Conservation (phyloP, 768 basidiomycete species). For the Sistotremastrum suecicum region DNA sequence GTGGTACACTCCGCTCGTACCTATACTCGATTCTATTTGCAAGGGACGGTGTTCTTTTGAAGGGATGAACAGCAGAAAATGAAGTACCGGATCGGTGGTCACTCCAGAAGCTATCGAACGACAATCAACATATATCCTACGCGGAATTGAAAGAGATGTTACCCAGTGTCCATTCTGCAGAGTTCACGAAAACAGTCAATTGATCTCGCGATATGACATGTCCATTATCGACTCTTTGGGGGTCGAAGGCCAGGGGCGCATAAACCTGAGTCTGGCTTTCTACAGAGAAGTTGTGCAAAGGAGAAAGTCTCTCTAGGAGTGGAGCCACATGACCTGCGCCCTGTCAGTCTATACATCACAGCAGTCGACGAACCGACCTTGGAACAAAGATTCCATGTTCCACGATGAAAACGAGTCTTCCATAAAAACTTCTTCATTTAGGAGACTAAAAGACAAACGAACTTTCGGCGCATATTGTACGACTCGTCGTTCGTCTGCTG, state of each 20-base stretch:
- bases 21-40: slow-evolving; percentile 40
- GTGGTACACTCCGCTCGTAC: slow-evolving; percentile 17
- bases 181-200: slow-evolving; percentile 87
- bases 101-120: slow-evolving; percentile 63
- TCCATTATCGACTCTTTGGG: slow-evolving; percentile 22
- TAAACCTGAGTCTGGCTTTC: slow-evolving; percentile 93
- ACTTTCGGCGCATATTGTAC: slow-evolving; percentile 72
- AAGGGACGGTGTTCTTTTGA: slow-evolving; percentile 56
- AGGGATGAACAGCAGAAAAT: slow-evolving; percentile 85
- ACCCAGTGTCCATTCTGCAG: slow-evolving; percentile 94
- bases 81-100: slow-evolving; percentile 86
- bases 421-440: slow-evolving; percentile 62
- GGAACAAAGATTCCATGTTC: slow-evolving; percentile 55
- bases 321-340: slow-evolving; percentile 55
- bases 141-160: neutral
- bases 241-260: slow-evolving; percentile 76
- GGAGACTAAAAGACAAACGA: slow-evolving; percentile 79
- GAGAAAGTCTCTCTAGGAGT: slow-evolving; percentile 39
- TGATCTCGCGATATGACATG: slow-evolving; percentile 67
- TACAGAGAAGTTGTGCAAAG: slow-evolving; percentile 80
- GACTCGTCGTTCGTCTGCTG: slow-evolving; percentile 33
- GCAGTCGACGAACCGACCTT: slow-evolving; percentile 30
- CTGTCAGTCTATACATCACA: neutral
- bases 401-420: slow-evolving; percentile 49
- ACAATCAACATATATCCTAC: slow-evolving; percentile 2